Conservation (phyloP, 1,139 yeast species). For the Entelexis sorbosivorans region DNA sequence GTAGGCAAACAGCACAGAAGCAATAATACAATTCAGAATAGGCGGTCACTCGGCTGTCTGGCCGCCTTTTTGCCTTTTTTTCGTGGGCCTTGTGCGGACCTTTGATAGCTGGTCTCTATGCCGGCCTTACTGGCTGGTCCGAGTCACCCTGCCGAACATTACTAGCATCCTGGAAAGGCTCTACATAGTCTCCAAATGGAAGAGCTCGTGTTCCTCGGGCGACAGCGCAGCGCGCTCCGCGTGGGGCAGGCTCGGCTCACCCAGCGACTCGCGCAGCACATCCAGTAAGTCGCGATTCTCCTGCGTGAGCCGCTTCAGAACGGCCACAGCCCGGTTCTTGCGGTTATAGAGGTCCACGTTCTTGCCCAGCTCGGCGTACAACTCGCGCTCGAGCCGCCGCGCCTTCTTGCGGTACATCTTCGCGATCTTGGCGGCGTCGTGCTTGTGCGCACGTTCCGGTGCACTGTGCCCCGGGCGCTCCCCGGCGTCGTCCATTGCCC, state of each 20-base stretch:
- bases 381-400: slow-evolving; percentile 8
- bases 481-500: background rate
- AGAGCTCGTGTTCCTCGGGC: slow-evolving; percentile 1
- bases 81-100: no score
- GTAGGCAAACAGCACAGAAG: background rate
- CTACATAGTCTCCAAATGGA: background rate
- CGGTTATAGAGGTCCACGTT: slow-evolving; percentile 16
- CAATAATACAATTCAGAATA: no score
- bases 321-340: slow-evolving; percentile 5
- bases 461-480: background rate
- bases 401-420: slow-evolving; percentile 6
- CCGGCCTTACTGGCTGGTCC: no score
- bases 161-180: no score
- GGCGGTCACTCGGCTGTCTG: no score
- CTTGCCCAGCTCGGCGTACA: slow-evolving; percentile 11
- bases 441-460: background rate
- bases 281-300: slow-evolving; percentile 17
- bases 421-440: background rate
- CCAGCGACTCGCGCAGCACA: background rate
- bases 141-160: no score
- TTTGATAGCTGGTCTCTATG: no score
- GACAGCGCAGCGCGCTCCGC: background rate
- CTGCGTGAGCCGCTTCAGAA: slow-evolving; percentile 4
- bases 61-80: no score
- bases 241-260: background rate